A percentile compares a stretch with the other conserved stretches of the same genome.
Evolutionary conservation across 495 filamentous ascomycete species (phyloP).

Genomic region (Staphylotrichum tortipilum): DNA sequence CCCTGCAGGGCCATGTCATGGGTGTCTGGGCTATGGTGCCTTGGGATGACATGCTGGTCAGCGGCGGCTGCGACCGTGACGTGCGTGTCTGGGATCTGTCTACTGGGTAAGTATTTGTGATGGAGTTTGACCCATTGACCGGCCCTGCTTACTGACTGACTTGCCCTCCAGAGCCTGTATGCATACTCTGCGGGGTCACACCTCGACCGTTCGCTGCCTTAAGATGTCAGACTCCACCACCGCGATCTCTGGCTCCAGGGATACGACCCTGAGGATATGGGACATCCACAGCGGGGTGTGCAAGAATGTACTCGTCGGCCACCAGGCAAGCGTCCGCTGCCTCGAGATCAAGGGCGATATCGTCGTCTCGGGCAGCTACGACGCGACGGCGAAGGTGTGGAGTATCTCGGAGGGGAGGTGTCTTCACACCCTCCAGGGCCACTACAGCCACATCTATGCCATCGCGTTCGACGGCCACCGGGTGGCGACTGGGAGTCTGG

Average conservation of each 20-base stretch:
- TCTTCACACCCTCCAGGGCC: conserved; percentile 78
- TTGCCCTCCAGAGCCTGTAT: conserved; percentile 47
- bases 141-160: conserved; percentile 13
- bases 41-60: conserved; percentile 91
- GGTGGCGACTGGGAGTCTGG: conserved; percentile 93
- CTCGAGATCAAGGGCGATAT: conserved; percentile 92
- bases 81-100: conserved; percentile 96
- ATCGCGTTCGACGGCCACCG: conserved; percentile 90
- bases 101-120: conserved; percentile 60
- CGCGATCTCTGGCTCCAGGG: conserved; percentile 90
- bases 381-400: conserved; percentile 95
- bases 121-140: too few species aligned
- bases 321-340: conserved; percentile 94
- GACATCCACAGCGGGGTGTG: conserved; percentile 81
- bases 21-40: conserved; percentile 99
- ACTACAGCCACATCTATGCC: conserved; percentile 98
- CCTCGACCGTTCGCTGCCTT: conserved; percentile 89
- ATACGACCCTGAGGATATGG: conserved; percentile 92
- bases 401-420: conserved; percentile 91
- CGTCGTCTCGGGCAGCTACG: conserved; percentile 93
- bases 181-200: conserved; percentile 87
- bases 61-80: conserved; percentile 92
- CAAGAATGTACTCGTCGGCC: conserved; percentile 84
- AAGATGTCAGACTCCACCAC: conserved; percentile 94
- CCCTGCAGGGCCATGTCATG: conserved; percentile 92